These are phyloP conservation scores for Microcyclospora pomicola DNA, from an alignment of 2,329 filamentous ascomycete species.

Conservation along the genomic window DNA sequence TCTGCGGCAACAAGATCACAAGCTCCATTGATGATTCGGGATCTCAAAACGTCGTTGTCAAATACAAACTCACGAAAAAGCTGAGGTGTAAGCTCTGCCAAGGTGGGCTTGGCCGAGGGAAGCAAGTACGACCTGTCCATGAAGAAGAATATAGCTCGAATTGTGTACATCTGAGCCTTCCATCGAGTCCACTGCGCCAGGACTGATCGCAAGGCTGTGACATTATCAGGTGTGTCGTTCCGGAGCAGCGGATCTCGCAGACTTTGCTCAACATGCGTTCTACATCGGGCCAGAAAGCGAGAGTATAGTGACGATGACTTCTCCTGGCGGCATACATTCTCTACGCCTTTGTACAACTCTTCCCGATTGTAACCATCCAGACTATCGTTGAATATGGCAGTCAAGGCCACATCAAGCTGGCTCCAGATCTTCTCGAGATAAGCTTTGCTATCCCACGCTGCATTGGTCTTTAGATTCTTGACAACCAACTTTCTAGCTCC, in stretches of 20 bases:
- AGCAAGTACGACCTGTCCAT: conserved; percentile 82
- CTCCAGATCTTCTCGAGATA: conserved; percentile 67
- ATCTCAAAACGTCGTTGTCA: conserved; percentile 37
- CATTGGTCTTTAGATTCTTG: conserved; percentile 65
- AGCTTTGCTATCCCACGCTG: conserved; percentile 52
- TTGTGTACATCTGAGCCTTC: conserved; percentile 62
- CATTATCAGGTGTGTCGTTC: conserved; percentile 41
- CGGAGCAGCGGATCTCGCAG: conserved; percentile 48
- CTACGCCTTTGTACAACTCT: conserved; percentile 76
- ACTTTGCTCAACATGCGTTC: conserved; percentile 43
- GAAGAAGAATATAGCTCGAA: conserved; percentile 86
- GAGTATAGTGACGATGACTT: conserved; percentile 54
- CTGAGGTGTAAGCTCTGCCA: conserved; percentile 67
- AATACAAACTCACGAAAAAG: conserved; percentile 57
- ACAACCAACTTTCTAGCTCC: conserved; percentile 82
- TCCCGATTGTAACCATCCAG: conserved; percentile 58
- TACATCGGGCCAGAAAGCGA: conserved; percentile 52
- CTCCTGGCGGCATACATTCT: conserved; percentile 76
- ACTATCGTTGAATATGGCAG: conserved; percentile 54
- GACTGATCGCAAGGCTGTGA: conserved; percentile 50
- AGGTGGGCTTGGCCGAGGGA: conserved; percentile 54
- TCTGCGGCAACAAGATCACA: conserved; percentile 65
- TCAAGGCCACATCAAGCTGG: conserved; percentile 60
- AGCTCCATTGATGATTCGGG: conserved; percentile 51
- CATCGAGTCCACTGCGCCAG: conserved; percentile 59